Evolutionary conservation across 345 rosid genomes (phyloP).

Genomic region (Psidium friedrichsthalianum): DNA sequence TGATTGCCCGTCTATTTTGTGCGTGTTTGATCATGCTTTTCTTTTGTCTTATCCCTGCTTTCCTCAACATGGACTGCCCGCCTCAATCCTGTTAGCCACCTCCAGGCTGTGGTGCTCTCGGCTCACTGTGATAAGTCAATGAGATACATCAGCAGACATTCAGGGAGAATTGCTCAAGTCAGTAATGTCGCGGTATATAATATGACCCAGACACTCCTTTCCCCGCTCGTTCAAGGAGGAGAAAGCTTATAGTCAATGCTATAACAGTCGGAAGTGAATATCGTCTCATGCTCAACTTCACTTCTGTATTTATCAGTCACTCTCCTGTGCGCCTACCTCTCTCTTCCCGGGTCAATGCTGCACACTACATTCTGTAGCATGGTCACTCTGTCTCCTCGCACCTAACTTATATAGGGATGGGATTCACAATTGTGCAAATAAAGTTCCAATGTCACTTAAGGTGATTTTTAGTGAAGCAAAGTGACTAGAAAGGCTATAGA

Average conservation of each 20-base stretch:
- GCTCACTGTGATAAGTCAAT: constrained; percentile 63
- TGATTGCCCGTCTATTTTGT: constrained; percentile 32
- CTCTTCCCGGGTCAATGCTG: no score
- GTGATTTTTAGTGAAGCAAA: not conserved
- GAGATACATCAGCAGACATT: constrained; percentile 80
- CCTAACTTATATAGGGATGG: not conserved
- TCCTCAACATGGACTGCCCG: constrained; percentile 85
- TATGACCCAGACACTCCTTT: constrained; percentile 69
- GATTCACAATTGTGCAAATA: not conserved
- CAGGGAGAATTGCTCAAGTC: constrained; percentile 73
- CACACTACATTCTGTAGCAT: not conserved
- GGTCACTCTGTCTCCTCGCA: not conserved
- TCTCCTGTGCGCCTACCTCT: no score
- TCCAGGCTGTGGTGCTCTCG: constrained; percentile 71
- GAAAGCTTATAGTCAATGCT: not conserved
- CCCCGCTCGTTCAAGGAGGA: constrained; percentile 5
- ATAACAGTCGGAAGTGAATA: not conserved
- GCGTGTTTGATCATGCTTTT: constrained; percentile 13
- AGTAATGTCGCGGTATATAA: constrained; percentile 65
- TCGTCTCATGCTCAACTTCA: no score
- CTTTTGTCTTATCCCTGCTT: constrained; percentile 51
- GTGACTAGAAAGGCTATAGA: not conserved
- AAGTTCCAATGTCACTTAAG: not conserved
- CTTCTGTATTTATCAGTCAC: no score
- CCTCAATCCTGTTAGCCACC: constrained; percentile 77